phyloP scores from a whole-genome alignment of 2,329 filamentous ascomycete genomes.

The Celoporthe dispersa region DNA sequence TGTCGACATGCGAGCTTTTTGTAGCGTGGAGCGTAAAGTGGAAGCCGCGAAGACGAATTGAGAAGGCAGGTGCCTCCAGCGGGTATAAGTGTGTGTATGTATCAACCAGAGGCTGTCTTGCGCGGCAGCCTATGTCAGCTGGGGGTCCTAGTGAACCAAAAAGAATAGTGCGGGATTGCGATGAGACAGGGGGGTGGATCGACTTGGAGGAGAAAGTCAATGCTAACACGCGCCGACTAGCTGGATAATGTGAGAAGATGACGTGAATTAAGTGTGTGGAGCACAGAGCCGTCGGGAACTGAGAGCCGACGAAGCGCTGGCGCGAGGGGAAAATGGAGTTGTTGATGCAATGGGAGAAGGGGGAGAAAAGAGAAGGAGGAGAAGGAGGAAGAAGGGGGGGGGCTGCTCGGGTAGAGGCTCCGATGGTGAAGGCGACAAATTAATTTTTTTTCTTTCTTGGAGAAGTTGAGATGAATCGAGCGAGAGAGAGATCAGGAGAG shows the following conservation, averaged over 20 bases:
- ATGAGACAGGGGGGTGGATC: constrained; percentile 9
- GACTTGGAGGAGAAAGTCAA: not conserved
- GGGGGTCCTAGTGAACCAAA: not conserved
- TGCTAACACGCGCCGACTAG: not conserved
- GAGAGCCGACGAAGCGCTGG: not conserved
- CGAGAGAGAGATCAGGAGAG: constrained; percentile 1
- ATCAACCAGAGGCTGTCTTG: not conserved
- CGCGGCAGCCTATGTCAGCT: not conserved
- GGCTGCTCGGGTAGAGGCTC: not conserved
- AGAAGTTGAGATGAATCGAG: not conserved
- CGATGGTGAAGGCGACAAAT: not conserved
- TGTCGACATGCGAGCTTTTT: constrained; percentile 8
- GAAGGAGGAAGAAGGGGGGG: not conserved
- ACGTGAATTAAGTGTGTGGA: constrained; percentile 3
- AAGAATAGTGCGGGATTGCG: constrained; percentile 7
- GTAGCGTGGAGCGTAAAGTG: not conserved
- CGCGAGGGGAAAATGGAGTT: not conserved
- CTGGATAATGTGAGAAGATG: constrained; percentile 1
- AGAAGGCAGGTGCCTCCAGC: not conserved
- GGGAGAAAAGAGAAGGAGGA: not conserved
- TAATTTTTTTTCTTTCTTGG: not conserved
- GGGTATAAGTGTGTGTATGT: not conserved
- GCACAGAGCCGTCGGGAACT: not conserved
- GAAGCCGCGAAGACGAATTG: not conserved
- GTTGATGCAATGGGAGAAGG: not conserved